phyloP scores from a whole-genome alignment of 2,329 filamentous ascomycete species.

The Claviceps lovelessii region DNA sequence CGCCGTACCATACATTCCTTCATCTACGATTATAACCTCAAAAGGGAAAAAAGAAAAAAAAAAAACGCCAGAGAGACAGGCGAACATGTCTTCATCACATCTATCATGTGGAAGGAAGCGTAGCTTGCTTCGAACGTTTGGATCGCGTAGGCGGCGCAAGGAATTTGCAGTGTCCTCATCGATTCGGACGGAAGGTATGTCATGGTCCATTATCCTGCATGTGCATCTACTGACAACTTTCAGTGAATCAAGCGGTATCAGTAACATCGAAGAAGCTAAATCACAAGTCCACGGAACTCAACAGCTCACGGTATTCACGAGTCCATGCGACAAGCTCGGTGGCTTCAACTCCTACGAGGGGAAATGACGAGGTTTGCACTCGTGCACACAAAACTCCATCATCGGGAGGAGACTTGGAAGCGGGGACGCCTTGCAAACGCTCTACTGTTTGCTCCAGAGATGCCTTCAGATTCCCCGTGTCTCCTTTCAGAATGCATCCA shows the following conservation, averaged over 20 bases:
- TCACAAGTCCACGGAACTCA: background rate
- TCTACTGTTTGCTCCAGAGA: background rate
- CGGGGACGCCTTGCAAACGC: background rate
- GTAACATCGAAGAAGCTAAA: background rate
- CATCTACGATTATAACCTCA: background rate
- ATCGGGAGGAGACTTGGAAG: background rate
- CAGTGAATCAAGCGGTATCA: background rate
- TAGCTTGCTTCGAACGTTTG: constrained; percentile 14
- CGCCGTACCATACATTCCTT: background rate
- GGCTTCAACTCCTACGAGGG: background rate
- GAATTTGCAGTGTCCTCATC: constrained; percentile 7
- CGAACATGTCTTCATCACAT: constrained; percentile 13
- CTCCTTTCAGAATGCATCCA: constrained; percentile 7
- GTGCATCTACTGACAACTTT: background rate
- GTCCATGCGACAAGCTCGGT: background rate
- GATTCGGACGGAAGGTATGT: constrained; percentile 10
- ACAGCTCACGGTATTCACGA: background rate
- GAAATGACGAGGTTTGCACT: background rate
- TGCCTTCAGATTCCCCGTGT: background rate
- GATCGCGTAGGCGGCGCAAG: constrained; percentile 14
- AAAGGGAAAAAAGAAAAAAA: background rate
- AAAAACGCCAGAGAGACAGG: too few species aligned
- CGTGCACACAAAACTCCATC: background rate
- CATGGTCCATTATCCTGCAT: background rate
- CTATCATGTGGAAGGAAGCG: constrained; percentile 19